phyloP scores from a whole-genome alignment of 257 asterid genomes.

The Nicotiana undulata region DNA sequence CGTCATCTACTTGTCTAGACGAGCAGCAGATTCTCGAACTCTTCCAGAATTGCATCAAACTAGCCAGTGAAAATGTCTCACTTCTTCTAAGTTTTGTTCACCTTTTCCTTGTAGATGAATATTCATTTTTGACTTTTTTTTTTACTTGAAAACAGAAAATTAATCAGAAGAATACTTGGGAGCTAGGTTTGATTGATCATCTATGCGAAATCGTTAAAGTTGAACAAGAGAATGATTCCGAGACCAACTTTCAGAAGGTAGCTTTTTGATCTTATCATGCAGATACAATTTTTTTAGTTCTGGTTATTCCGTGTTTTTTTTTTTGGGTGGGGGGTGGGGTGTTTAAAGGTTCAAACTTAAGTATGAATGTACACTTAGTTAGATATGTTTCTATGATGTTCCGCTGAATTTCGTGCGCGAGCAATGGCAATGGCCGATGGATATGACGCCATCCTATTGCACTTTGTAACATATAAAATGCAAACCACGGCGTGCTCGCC shows the following conservation, averaged over 20 bases:
- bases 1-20: slow-evolving; percentile 38
- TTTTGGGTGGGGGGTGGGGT: too few relatives aligned
- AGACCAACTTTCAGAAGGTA: slow-evolving; percentile 96
- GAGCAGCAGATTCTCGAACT: slow-evolving; percentile 77
- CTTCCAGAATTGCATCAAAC: slow-evolving; percentile 88
- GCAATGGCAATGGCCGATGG: neutral
- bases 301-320: neutral
- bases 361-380: neutral
- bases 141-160: slow-evolving; percentile 56
- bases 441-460: neutral
- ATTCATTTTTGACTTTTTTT: neutral
- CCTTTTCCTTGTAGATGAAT: neutral
- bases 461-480: neutral
- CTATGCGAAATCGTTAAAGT: slow-evolving; percentile 70
- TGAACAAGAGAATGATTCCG: slow-evolving; percentile 70
- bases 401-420: neutral
- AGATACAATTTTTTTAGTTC: neutral
- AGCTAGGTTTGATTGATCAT: slow-evolving; percentile 84
- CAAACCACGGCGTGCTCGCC: neutral
- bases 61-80: slow-evolving; percentile 86
- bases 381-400: neutral
- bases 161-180: slow-evolving; percentile 94
- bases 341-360: neutral
- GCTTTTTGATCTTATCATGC: neutral
- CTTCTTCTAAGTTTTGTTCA: neutral